A percentile compares a stretch with the other conserved stretches of the same genome.
Evolutionary conservation across 257 asterid species (phyloP).

Genomic region (Cruciata laevipes): DNA sequence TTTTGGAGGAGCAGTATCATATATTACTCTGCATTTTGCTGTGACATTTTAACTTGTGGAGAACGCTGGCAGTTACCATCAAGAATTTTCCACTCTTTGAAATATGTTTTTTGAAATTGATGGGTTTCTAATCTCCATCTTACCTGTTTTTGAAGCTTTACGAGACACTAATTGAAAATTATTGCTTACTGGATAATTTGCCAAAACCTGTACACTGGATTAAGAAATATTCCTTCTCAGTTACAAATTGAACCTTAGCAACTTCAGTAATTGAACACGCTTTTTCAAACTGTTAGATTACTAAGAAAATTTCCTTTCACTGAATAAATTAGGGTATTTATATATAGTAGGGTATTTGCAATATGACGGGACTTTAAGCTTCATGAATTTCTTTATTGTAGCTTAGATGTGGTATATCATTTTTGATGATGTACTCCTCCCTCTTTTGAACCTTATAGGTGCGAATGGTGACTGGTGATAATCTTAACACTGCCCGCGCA

Average conservation of each 20-base stretch:
- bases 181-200: background rate
- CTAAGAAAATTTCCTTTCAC: background rate
- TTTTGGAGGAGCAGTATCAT: background rate
- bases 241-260: background rate
- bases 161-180: background rate
- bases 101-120: background rate
- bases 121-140: background rate
- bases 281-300: background rate
- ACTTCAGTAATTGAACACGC: background rate
- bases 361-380: background rate
- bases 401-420: background rate
- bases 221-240: background rate
- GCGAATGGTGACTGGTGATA: conserved; percentile 98
- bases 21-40: background rate
- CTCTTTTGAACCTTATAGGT: conserved; percentile 39
- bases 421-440: background rate
- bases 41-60: background rate
- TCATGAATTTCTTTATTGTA: too few relatives aligned
- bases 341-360: too few relatives aligned
- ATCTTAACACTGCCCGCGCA: conserved; percentile 84
- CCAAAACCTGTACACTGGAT: background rate
- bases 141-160: background rate
- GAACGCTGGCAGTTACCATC: background rate
- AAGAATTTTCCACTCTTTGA: background rate
- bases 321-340: background rate